Evolutionary conservation across 108 stramenopile species (phyloP), one percentile per base, ranked within the genome.

Genomic region (Nitzschia palea): DNA sequence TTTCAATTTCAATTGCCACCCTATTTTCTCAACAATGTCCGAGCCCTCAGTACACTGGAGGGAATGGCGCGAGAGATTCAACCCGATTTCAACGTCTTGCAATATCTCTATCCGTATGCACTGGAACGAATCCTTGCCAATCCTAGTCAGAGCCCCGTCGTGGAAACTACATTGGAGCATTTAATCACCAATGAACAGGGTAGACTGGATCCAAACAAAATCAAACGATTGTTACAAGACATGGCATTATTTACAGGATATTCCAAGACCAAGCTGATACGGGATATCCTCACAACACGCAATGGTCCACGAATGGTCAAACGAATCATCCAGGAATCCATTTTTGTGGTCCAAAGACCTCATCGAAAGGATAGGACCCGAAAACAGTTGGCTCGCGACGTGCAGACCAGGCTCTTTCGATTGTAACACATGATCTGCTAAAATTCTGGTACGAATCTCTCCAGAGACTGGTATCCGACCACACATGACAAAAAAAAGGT

Each of bases 1-100:
- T 90, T 90, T 71, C 80, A 80, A 43, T 87, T 90, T 44, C 77
- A 85, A 50, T 67, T 90, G 10, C 88, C 88, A 17, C 88, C 88
- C 1, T 90, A 90, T 60, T 90, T 87, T 55, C 69, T 90, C 29
- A 87, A 86, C 78, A 90, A 90, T 62, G 86, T 82, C 14, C 72
- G 89, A 5, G 84, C 86, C 0, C 37, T 90, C 10, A 73, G 67
- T 28, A 90, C 86, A 2, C 58, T 90, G 32, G 89, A 90, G 62
- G 89, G 89, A 14, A 86, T 87, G 64, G 89, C 89, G 1, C 70
- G 80, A 50, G 72, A 74, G n/a, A 63, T 88, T 4, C 80, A 91
- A 68, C 87, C 85, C 1, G 30, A 56, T 3, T 91, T 91, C 71
- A 91, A 88, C 65, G 83, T 86, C 8, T 47, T 90, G 17, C 79